A percentile compares a stretch with the other conserved stretches of the same genome.
Evolutionary conservation across 2,329 filamentous ascomycete species (phyloP).

Genomic region (Sarocladium strictum): DNA sequence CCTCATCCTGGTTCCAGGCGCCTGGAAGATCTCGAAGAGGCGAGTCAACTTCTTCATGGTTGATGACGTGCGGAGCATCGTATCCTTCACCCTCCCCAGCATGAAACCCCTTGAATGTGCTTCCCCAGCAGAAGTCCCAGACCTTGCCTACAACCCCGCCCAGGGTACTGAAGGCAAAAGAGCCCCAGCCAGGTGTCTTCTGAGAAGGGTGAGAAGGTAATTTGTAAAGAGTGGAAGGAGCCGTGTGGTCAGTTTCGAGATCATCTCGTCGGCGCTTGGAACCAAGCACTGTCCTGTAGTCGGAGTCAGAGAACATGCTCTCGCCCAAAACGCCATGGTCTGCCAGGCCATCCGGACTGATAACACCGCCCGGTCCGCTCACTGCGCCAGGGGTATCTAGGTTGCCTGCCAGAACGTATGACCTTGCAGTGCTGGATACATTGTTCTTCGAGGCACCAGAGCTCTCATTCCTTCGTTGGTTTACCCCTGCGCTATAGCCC

Average conservation of each 20-base stretch:
- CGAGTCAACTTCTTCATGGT: conserved; percentile 11
- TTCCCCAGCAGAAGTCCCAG: conserved; percentile 74
- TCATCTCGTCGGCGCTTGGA: conserved; percentile 36
- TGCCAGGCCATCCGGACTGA: not conserved
- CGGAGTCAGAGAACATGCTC: conserved; percentile 50
- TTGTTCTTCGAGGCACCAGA: not conserved
- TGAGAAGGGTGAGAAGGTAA: conserved; percentile 22
- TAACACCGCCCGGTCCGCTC: not conserved
- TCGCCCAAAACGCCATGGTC: conserved; percentile 33
- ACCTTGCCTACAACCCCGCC: conserved; percentile 69
- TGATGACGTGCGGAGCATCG: conserved; percentile 26
- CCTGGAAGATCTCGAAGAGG: not conserved
- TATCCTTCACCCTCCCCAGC: conserved; percentile 77
- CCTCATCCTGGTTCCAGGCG: conserved; percentile 1
- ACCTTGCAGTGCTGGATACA: not conserved
- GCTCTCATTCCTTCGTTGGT: not conserved
- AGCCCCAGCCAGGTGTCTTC: conserved; percentile 44
- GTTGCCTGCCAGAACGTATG: conserved; percentile 48
- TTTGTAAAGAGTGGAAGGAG: conserved; percentile 14
- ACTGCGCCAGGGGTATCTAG: conserved; percentile 38
- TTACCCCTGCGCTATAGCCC: not conserved
- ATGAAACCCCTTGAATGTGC: conserved; percentile 76
- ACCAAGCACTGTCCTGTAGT: conserved; percentile 48
- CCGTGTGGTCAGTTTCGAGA: conserved; percentile 23
- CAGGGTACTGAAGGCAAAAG: conserved; percentile 54